These are phyloP conservation scores for Prunus armeniaca DNA, from an alignment of 306 rosid genomes.

Conservation along the genomic window DNA sequence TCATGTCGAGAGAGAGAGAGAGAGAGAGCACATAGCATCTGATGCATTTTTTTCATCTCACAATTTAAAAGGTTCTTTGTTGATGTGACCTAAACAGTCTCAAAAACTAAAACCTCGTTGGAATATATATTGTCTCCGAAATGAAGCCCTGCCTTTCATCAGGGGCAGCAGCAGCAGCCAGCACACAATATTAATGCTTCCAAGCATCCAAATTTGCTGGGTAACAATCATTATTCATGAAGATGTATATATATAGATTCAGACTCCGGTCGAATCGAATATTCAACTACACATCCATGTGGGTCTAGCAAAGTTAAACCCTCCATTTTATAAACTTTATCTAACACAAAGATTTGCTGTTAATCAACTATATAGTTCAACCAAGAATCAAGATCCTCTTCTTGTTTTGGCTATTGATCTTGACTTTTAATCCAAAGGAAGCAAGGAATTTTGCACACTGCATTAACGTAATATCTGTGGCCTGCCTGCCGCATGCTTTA, in stretches of 20 bases:
- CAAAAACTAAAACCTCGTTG: not conserved
- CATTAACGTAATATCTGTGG: too few relatives aligned
- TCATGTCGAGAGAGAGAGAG: not conserved
- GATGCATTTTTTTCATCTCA: slow-evolving; percentile 8
- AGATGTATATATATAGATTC: not conserved
- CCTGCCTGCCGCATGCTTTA: too few relatives aligned
- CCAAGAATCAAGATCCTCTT: too few relatives aligned
- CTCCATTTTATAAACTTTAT: too few relatives aligned
- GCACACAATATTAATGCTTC: not conserved
- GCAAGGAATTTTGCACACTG: too few relatives aligned
- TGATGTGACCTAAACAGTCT: slow-evolving; percentile 3
- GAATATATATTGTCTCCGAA: not conserved
- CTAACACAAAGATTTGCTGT: too few relatives aligned
- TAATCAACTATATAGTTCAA: too few relatives aligned
- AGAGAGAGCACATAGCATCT: slow-evolving; percentile 13
- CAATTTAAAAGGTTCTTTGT: slow-evolving; percentile 5
- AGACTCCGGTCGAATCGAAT: not conserved
- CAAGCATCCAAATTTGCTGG: not conserved
- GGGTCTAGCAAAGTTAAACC: too few relatives aligned
- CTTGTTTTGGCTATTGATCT: too few relatives aligned
- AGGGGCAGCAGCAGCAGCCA: not conserved
- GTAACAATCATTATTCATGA: not conserved
- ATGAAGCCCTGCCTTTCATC: not conserved
- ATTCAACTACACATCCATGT: too few relatives aligned
- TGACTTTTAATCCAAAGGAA: too few relatives aligned